phyloP scores from a whole-genome alignment of 495 filamentous ascomycete genomes.

The Viridothelium virens region DNA sequence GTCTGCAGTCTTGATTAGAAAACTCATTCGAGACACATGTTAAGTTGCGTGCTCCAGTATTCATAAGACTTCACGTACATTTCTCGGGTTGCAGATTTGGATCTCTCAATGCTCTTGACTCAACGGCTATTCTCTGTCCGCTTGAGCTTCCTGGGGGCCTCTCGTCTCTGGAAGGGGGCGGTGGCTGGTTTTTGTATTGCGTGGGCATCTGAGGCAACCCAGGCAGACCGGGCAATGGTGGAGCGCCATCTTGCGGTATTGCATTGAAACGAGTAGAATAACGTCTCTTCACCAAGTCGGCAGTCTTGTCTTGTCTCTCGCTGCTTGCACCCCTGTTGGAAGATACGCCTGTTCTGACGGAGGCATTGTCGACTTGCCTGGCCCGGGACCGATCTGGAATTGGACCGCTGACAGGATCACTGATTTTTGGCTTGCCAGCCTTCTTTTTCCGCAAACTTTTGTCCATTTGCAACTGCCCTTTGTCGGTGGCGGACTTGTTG shows the following conservation, averaged over 20 bases:
- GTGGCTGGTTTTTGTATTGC: constrained; percentile 36
- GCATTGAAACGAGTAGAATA: constrained; percentile 89
- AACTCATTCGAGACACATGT: too few species aligned
- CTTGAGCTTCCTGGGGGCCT: constrained; percentile 38
- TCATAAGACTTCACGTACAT: constrained; percentile 26
- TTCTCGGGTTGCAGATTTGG: constrained; percentile 63
- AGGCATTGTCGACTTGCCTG: constrained; percentile 12
- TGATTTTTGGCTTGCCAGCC: constrained; percentile 10
- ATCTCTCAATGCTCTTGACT: constrained; percentile 68
- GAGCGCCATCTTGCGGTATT: constrained; percentile 54
- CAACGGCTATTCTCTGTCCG: constrained; percentile 46
- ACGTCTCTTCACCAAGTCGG: constrained; percentile 86
- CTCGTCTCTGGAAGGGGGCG: constrained; percentile 30
- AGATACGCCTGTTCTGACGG: background rate
- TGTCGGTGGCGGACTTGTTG: background rate
- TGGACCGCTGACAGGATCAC: constrained; percentile 1
- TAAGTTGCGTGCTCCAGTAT: too few species aligned
- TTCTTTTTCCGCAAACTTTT: constrained; percentile 4
- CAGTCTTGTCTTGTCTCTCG: constrained; percentile 48
- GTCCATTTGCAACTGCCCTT: background rate
- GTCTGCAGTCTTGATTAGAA: constrained; percentile 41
- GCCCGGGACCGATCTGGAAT: constrained; percentile 12
- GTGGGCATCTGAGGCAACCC: constrained; percentile 47
- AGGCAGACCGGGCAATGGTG: constrained; percentile 63
- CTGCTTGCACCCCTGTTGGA: constrained; percentile 13